Percentiles rank a stretch among this genome's conserved stretches.
These are phyloP conservation scores for Sugiyamaella marilandica DNA, from an alignment of 805 yeast species.

Conservation along the genomic window DNA sequence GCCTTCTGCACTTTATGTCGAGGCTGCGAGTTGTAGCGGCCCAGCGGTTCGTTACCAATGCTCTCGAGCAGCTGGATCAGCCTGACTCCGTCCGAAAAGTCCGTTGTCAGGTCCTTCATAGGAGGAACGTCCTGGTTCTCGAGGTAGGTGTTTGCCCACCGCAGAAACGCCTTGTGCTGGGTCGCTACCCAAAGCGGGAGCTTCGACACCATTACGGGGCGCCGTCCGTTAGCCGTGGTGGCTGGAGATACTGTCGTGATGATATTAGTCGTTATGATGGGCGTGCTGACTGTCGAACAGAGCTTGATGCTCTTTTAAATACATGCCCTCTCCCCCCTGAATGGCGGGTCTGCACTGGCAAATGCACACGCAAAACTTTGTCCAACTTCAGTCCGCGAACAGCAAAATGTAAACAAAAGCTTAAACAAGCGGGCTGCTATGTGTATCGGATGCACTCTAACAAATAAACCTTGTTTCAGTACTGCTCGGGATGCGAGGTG, in stretches of 20 bases:
- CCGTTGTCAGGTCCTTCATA: slow-evolving; percentile 26
- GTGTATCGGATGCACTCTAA: no score
- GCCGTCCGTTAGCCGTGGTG: not conserved
- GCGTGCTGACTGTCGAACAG: no score
- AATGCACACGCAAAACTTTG: no score
- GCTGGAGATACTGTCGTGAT: not conserved
- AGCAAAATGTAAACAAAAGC: not conserved
- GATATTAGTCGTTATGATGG: no score
- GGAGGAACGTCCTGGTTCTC: slow-evolving; percentile 26
- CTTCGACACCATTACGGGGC: slow-evolving; percentile 3
- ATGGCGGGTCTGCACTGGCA: no score
- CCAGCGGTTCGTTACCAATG: slow-evolving; percentile 34
- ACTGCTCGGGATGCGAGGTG: no score
- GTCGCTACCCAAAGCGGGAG: slow-evolving; percentile 39
- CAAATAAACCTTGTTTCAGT: no score
- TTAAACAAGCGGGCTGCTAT: not conserved
- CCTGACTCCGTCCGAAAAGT: slow-evolving; percentile 34
- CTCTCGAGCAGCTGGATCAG: slow-evolving; percentile 36
- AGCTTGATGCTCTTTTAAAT: no score
- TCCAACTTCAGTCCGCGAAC: not conserved
- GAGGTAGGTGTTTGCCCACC: slow-evolving; percentile 37
- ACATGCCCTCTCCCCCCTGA: no score
- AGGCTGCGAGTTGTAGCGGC: slow-evolving; percentile 31
- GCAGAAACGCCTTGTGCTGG: slow-evolving; percentile 36
- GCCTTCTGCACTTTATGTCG: slow-evolving; percentile 35